Conservation (phyloP, 2,329 filamentous ascomycete genomes). For the Orbilia oligospora region DNA sequence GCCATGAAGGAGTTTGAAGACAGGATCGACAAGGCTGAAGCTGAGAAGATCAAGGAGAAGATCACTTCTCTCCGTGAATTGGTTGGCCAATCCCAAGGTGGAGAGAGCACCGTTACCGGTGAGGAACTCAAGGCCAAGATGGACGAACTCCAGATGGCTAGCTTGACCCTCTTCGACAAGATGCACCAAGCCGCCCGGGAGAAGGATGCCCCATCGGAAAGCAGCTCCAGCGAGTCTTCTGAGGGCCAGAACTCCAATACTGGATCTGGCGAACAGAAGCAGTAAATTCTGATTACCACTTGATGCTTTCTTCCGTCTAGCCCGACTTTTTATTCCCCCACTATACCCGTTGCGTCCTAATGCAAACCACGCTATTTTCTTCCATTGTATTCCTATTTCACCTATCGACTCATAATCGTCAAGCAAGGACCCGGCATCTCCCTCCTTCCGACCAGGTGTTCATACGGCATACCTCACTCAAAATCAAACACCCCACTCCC, state of each 20-base stretch:
- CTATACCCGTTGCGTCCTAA: constrained; percentile 58
- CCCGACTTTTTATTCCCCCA: constrained; percentile 47
- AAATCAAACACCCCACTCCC: constrained; percentile 1
- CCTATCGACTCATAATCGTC: constrained; percentile 61
- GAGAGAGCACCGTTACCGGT: constrained; percentile 86
- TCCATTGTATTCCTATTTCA: constrained; percentile 64
- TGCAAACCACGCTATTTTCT: constrained; percentile 42
- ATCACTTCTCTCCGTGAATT: constrained; percentile 87
- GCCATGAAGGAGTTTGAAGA: constrained; percentile 96
- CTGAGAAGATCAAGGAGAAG: constrained; percentile 94
- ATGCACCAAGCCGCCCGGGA: constrained; percentile 90
- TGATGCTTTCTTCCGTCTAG: constrained; percentile 42
- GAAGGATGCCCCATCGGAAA: constrained; percentile 74
- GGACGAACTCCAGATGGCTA: constrained; percentile 95
- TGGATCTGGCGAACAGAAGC: constrained; percentile 78
- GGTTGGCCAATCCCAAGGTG: constrained; percentile 92
- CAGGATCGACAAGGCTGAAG: constrained; percentile 96
- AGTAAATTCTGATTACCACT: constrained; percentile 68
- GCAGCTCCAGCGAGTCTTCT: constrained; percentile 71
- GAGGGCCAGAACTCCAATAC: constrained; percentile 38
- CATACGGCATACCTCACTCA: constrained; percentile 62
- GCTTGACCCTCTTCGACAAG: constrained; percentile 98
- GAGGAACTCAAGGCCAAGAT: constrained; percentile 98
- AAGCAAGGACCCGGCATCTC: constrained; percentile 62
- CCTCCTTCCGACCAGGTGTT: constrained; percentile 61